Evolutionary conservation across 768 basidiomycete species (phyloP).

Genomic region (Pisolithus microcarpus): DNA sequence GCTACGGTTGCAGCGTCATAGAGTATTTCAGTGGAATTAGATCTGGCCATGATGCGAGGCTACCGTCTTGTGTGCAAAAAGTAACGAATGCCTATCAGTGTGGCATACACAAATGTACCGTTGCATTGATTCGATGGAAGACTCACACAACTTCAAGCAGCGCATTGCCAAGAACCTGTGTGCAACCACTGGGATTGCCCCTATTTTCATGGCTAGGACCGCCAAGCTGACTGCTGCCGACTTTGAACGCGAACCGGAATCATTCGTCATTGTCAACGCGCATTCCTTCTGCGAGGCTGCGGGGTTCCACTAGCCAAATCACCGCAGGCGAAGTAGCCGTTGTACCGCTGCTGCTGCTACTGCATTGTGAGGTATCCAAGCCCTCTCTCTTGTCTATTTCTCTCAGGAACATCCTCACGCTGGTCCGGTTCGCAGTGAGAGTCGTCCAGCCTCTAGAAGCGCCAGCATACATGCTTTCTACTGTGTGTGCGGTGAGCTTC

Average conservation of each 20-base stretch:
- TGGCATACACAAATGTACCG: too few relatives aligned
- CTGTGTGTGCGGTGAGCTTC: slow-evolving; percentile 69
- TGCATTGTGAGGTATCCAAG: background rate
- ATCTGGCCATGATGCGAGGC: too few relatives aligned
- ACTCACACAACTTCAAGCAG: too few relatives aligned
- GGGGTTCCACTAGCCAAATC: slow-evolving; percentile 73
- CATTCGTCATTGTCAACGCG: slow-evolving; percentile 22
- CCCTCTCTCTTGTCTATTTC: slow-evolving; percentile 38
- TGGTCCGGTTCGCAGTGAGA: slow-evolving; percentile 78
- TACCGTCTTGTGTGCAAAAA: too few relatives aligned
- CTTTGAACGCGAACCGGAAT: background rate
- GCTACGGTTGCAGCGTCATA: too few relatives aligned
- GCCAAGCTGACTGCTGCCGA: too few relatives aligned
- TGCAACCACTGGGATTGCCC: too few relatives aligned
- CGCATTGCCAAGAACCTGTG: background rate
- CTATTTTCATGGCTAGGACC: too few relatives aligned
- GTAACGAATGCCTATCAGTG: too few relatives aligned
- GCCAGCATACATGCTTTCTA: slow-evolving; percentile 66
- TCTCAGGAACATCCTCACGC: slow-evolving; percentile 66
- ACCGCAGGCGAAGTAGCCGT: slow-evolving; percentile 24
- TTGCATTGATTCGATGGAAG: too few relatives aligned
- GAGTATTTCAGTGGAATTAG: too few relatives aligned
- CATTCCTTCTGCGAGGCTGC: slow-evolving; percentile 67
- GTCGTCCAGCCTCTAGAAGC: slow-evolving; percentile 71
- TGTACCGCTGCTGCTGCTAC: slow-evolving; percentile 1